phyloP scores from a whole-genome alignment of 768 basidiomycete genomes.

The Russula abietina region DNA sequence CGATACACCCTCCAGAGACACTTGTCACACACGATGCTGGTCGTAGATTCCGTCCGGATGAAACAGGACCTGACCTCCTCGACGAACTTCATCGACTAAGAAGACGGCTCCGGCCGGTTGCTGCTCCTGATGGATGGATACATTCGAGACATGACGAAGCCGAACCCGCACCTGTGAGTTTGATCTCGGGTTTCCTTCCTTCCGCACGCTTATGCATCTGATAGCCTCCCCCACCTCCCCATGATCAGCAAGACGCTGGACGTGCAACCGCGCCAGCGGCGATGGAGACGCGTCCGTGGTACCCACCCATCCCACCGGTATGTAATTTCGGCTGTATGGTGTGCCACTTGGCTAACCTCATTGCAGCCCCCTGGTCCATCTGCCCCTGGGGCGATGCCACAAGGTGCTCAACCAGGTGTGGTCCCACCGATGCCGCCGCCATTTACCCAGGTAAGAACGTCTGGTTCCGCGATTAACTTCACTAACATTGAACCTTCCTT shows the following conservation, averaged over 20 bases:
- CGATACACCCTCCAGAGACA: not conserved
- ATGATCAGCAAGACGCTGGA: not conserved
- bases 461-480: not conserved
- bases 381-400: not conserved
- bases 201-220: not conserved
- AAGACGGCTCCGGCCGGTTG: not conserved
- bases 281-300: not conserved
- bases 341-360: not conserved
- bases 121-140: not conserved
- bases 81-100: not conserved
- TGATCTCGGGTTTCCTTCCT: no score
- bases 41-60: not conserved
- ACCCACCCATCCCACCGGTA: conserved; percentile 2
- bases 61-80: not conserved
- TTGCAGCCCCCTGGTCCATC: not conserved
- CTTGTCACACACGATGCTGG: not conserved
- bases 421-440: conserved; percentile 14
- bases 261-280: conserved; percentile 5
- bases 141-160: not conserved
- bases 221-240: conserved; percentile 4
- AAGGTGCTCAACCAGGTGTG: not conserved
- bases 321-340: not conserved
- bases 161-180: conserved; percentile 1
- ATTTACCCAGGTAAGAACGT: conserved; percentile 26
- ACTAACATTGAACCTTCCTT: conserved; percentile 5